phyloP scores from a whole-genome alignment of 495 filamentous ascomycete species.

The Penicillium argentinense region DNA sequence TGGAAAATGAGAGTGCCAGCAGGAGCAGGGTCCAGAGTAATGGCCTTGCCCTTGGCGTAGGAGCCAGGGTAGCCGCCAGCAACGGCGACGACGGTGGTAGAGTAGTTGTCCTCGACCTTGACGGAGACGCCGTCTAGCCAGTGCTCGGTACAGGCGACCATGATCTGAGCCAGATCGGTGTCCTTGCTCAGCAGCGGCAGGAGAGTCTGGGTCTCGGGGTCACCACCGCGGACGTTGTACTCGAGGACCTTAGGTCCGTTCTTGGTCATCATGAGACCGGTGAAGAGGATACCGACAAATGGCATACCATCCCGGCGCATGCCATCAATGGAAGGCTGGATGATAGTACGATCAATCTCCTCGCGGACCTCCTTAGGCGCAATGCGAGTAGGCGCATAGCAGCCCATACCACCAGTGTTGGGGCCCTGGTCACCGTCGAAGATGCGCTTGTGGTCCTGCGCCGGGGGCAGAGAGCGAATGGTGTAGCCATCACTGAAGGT shows the following conservation, averaged over 20 bases:
- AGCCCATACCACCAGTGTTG: conserved; percentile 98
- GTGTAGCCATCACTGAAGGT: conserved; percentile 89
- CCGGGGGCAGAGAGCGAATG: conserved; percentile 80
- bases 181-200: conserved; percentile 76
- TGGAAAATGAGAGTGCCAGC: conserved; percentile 79
- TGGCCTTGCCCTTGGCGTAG: conserved; percentile 79
- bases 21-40: conserved; percentile 54
- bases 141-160: conserved; percentile 79
- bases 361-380: conserved; percentile 72
- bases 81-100: conserved; percentile 89
- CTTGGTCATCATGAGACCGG: conserved; percentile 92
- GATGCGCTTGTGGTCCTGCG: conserved; percentile 95
- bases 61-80: conserved; percentile 92
- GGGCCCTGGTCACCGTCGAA: conserved; percentile 88
- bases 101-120: conserved; percentile 65
- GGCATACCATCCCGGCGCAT: conserved; percentile 78
- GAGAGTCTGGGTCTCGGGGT: conserved; percentile 93
- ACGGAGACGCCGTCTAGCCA: conserved; percentile 71
- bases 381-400: conserved; percentile 88
- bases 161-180: conserved; percentile 85
- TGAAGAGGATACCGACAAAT: conserved; percentile 88
- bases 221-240: conserved; percentile 96
- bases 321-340: conserved; percentile 86
- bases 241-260: conserved; percentile 86
- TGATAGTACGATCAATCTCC: conserved; percentile 75